These are phyloP conservation scores for Moesziomyces sp. DNA, from an alignment of 1,284 basidiomycete species.

Conservation along the genomic window DNA sequence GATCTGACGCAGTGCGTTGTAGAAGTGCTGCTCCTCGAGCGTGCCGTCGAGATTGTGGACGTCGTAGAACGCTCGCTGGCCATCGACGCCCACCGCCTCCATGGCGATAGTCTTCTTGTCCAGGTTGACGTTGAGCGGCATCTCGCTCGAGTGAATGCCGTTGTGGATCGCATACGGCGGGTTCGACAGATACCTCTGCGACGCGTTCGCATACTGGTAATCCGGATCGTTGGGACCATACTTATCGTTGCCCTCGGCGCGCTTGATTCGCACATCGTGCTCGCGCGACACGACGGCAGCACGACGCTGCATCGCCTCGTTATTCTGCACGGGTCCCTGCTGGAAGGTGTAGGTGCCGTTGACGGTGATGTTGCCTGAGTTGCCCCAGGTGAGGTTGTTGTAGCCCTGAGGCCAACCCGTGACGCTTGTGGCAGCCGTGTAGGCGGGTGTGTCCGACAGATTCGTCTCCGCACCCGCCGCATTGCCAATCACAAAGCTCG, in stretches of 20 bases:
- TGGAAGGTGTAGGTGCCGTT: constrained; percentile 70
- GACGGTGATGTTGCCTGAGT: constrained; percentile 78
- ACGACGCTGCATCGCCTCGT: constrained; percentile 24
- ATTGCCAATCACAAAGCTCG: constrained; percentile 39
- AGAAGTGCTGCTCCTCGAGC: constrained; percentile 37
- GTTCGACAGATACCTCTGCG: constrained; percentile 46
- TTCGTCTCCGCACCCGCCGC: constrained; percentile 70
- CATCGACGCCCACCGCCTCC: constrained; percentile 68
- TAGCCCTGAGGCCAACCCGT: constrained; percentile 71
- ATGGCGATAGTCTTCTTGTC: constrained; percentile 52
- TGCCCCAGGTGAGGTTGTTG: constrained; percentile 74
- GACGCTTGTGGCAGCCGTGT: constrained; percentile 39
- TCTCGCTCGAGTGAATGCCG: constrained; percentile 69
- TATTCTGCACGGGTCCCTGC: constrained; percentile 34
- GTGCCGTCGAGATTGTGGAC: constrained; percentile 66
- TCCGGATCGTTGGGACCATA: constrained; percentile 28
- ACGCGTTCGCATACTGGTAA: constrained; percentile 37
- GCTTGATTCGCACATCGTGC: constrained; percentile 11
- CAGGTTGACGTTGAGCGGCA: constrained; percentile 70
- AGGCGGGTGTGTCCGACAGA: constrained; percentile 62
- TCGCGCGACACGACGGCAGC: constrained; percentile 1
- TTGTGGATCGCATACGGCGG: constrained; percentile 78
- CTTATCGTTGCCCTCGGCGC: constrained; percentile 11
- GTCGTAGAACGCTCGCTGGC: constrained; percentile 42
- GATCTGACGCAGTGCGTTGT: constrained; percentile 33